phyloP scores from a whole-genome alignment of 1,139 yeast genomes.

The Debaryomyces robertsiae region DNA sequence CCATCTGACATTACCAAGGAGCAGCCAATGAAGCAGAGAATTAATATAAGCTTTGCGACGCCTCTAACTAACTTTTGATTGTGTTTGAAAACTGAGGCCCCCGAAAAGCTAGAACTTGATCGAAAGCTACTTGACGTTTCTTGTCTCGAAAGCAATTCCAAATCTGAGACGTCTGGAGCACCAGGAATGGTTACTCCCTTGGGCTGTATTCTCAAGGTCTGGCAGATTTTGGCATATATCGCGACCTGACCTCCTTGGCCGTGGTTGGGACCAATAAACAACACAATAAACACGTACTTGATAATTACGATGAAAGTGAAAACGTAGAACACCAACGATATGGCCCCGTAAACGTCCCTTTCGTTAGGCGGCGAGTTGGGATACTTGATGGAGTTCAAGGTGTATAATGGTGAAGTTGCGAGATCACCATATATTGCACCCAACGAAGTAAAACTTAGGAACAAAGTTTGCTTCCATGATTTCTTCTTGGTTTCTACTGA shows the following conservation, averaged over 20 bases:
- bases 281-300: constrained; percentile 53
- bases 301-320: constrained; percentile 54
- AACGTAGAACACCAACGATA: constrained; percentile 56
- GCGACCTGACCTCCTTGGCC: constrained; percentile 69
- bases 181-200: constrained; percentile 49
- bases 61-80: constrained; percentile 26
- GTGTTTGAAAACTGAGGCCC: constrained; percentile 23
- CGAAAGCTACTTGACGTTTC: constrained; percentile 33
- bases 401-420: constrained; percentile 63
- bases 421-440: constrained; percentile 67
- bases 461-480: constrained; percentile 26
- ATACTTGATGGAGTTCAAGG: constrained; percentile 47
- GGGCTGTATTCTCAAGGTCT: constrained; percentile 50
- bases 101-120: constrained; percentile 11
- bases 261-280: constrained; percentile 53
- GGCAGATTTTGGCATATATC: constrained; percentile 57
- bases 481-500: constrained; percentile 16
- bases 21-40: constrained; percentile 56
- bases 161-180: constrained; percentile 33
- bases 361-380: constrained; percentile 30
- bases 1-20: constrained; percentile 61
- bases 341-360: constrained; percentile 52
- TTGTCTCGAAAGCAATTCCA: constrained; percentile 42
- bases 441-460: constrained; percentile 40
- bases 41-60: constrained; percentile 36